Conservation (phyloP, 2,329 filamentous ascomycete species). For the Calycina marina region DNA sequence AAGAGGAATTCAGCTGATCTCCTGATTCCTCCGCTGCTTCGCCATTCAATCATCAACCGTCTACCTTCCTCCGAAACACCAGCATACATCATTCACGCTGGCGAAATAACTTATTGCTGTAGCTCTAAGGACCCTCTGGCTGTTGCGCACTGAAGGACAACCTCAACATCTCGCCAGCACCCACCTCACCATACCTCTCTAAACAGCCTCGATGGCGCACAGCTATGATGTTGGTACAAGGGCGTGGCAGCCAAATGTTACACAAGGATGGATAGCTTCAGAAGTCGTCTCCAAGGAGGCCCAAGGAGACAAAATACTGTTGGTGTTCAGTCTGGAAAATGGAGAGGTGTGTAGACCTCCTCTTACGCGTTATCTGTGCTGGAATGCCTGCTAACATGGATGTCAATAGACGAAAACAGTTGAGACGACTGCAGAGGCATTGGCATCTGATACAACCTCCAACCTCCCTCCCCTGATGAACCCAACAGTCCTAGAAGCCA, state of each 20-base stretch:
- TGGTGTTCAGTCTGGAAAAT: conserved; percentile 82
- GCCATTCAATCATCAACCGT: too few relatives aligned
- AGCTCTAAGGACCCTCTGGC: conserved; percentile 9
- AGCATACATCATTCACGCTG: too few relatives aligned
- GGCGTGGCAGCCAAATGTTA: conserved; percentile 94
- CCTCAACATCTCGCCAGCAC: conserved; percentile 8
- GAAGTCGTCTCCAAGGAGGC: conserved; percentile 78
- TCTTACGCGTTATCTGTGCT: conserved; percentile 1
- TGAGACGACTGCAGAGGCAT: conserved; percentile 59
- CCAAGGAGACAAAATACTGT: conserved; percentile 71
- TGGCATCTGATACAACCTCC: conserved; percentile 63
- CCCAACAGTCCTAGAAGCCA: conserved; percentile 93
- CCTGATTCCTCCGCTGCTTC: too few relatives aligned
- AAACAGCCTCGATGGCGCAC: conserved; percentile 55
- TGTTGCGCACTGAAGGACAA: conserved; percentile 12
- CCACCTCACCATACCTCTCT: too few relatives aligned
- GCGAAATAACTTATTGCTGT: too few relatives aligned
- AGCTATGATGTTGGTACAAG: conserved; percentile 91
- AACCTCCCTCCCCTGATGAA: conserved; percentile 92
- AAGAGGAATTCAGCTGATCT: too few relatives aligned
- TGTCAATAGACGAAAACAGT: conserved; percentile 55
- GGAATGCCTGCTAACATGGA: conserved; percentile 17
- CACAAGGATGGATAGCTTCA: conserved; percentile 94
- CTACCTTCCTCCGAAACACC: too few relatives aligned
- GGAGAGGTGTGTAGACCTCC: conserved; percentile 54